phyloP scores from a whole-genome alignment of 495 filamentous ascomycete species.

The Daldinia childiae region DNA sequence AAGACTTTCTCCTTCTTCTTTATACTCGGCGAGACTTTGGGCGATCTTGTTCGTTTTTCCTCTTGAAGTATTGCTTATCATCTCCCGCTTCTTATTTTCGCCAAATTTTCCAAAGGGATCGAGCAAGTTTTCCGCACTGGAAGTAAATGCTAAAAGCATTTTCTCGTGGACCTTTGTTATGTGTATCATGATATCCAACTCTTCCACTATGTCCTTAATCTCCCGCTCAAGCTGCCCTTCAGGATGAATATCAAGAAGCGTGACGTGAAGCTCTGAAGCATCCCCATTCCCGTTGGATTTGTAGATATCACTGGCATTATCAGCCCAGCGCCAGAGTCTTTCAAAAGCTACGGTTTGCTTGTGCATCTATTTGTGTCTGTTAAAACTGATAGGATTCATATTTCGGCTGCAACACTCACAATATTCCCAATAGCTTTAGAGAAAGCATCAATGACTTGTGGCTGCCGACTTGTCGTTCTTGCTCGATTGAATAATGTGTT shows the following conservation, averaged over 20 bases:
- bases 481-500: conserved; percentile 71
- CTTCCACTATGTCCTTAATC: conserved; percentile 76
- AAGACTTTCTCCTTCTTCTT: too few relatives aligned
- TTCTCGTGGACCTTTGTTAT: conserved; percentile 66
- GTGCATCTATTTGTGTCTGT: conserved; percentile 34
- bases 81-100: conserved; percentile 6
- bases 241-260: conserved; percentile 71
- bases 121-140: conserved; percentile 58
- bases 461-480: conserved; percentile 65
- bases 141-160: conserved; percentile 65
- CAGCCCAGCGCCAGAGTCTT: conserved; percentile 51
- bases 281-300: conserved; percentile 39
- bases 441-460: conserved; percentile 76
- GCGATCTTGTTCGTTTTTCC: too few relatives aligned
- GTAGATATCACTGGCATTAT: conserved; percentile 41
- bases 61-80: not conserved
- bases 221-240: conserved; percentile 73
- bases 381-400: too few relatives aligned
- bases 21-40: too few relatives aligned
- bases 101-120: conserved; percentile 41
- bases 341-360: conserved; percentile 50
- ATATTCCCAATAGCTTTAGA: conserved; percentile 61
- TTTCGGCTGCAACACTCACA: conserved; percentile 31
- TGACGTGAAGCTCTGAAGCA: conserved; percentile 49
- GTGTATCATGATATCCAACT: conserved; percentile 74